Base-by-base conservation (phyloP, 176 grass and related monocot species). In the Hsuehochloa calcarea region DNA sequence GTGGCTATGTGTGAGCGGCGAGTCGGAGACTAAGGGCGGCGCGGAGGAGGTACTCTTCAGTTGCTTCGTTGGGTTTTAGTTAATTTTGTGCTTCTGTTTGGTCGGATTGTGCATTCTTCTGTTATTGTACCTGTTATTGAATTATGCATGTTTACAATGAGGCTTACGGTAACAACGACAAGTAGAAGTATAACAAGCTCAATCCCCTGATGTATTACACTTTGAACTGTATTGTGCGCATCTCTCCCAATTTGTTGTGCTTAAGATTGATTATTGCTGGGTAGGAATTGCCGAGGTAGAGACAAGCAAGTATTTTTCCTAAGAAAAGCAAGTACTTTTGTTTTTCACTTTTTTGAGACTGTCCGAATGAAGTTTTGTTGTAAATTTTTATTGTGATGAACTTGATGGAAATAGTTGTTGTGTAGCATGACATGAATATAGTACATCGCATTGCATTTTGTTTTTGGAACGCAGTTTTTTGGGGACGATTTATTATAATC, bases 1-100 rank as follows among this genome's bases (percentile, higher is more conserved):
- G 43, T 94, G 94, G 97, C 84, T 99, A 27, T 96, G 92, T 65
- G 84, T 96, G 23, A 92, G 70, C 55, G 78, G 77, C 50, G 91
- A 93, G 68, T 85, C 90, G 29, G 91, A 84, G 74, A 80, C 64
- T 49, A 92, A 87, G 54, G 65, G 67, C 23, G 85, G 87, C 68
- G 72, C 66, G 11, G 88, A 96, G 14, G 90, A 94, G 97, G 97
- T 99, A 84, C 44, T 52, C 31, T 37, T 84, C 62, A 72, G 66
- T 60, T 43, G 47, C 29, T 14, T 34, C 14, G 23, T 60, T 73
- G 22, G 10, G 34, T 84, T 80, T 55, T 75, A 27, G 19, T 80
- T 74, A 81, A 19, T n/a, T 79, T 38, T 22, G 49, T 75, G 64
- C 55, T 25, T 80, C 46, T 72, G 41, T 35, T 72, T 10, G 62